A percentile compares a stretch with the other conserved stretches of the same genome.
Evolutionary conservation across 1,284 basidiomycete species (phyloP).

Genomic region (Neolentinus lepideus): DNA sequence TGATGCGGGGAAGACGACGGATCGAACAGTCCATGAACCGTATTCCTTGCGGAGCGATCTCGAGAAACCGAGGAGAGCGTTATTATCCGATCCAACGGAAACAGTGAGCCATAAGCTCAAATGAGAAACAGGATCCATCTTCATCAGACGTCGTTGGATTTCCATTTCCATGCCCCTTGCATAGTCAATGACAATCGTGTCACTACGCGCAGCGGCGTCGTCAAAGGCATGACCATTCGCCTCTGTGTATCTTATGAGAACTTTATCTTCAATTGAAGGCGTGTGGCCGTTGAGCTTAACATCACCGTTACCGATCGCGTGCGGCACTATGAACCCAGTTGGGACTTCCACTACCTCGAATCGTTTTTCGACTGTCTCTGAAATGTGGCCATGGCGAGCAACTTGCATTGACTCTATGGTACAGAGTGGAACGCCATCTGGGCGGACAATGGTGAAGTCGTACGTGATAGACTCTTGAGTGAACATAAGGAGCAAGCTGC

Average conservation of each 20-base stretch:
- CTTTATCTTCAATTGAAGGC: neutral
- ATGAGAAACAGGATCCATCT: neutral
- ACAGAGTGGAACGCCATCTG: constrained; percentile 11
- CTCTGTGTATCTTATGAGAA: neutral
- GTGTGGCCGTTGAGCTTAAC: neutral
- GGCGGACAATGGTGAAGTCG: constrained; percentile 12
- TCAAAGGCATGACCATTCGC: neutral
- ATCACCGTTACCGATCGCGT: neutral
- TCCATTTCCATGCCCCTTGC: neutral
- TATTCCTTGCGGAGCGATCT: neutral
- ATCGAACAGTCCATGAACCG: neutral
- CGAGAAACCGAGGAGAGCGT: neutral
- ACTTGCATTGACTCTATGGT: constrained; percentile 12
- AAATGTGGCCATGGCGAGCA: constrained; percentile 9
- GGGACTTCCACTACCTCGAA: constrained; percentile 11
- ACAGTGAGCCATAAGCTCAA: neutral
- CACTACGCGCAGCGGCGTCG: neutral
- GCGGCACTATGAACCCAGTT: neutral
- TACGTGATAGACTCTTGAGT: constrained; percentile 9
- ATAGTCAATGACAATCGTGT: neutral
- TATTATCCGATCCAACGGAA: constrained; percentile 5
- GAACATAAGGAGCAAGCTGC: neutral
- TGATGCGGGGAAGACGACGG: neutral
- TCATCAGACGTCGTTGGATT: neutral
- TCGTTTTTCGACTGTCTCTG: constrained; percentile 6